These are phyloP conservation scores for Babjeviella inositovora DNA, from an alignment of 805 yeast species.

Conservation along the genomic window DNA sequence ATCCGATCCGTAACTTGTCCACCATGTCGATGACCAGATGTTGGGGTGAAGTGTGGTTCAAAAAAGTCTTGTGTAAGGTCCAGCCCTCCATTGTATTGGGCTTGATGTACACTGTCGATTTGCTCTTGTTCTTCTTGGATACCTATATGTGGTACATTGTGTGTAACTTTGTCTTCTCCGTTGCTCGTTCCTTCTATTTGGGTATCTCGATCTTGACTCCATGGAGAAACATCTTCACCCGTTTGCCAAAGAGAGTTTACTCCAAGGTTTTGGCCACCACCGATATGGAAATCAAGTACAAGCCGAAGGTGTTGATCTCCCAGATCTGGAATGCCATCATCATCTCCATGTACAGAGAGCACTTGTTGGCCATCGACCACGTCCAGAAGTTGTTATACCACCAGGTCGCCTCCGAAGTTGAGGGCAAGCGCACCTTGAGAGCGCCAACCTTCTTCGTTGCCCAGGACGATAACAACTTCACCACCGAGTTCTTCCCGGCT, in stretches of 20 bases:
- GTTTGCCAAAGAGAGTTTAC: slow-evolving; percentile 32
- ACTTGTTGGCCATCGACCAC: slow-evolving; percentile 31
- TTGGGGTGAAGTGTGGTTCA: slow-evolving; percentile 21
- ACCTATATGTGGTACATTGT: slow-evolving; percentile 43
- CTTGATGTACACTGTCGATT: slow-evolving; percentile 24
- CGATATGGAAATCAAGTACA: slow-evolving; percentile 11
- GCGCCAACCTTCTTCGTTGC: slow-evolving; percentile 28
- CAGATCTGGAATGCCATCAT: slow-evolving; percentile 40
- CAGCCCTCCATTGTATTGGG: slow-evolving; percentile 23
- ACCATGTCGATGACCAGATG: slow-evolving; percentile 25
- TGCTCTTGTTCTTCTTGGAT: slow-evolving; percentile 33
- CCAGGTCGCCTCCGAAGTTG: slow-evolving; percentile 95
- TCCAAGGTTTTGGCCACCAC: slow-evolving; percentile 23
- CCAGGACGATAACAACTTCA: slow-evolving; percentile 27
- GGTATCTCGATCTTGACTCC: slow-evolving; percentile 42
- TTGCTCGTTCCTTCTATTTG: slow-evolving; percentile 27
- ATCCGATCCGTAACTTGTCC: slow-evolving; percentile 30
- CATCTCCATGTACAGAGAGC: slow-evolving; percentile 38
- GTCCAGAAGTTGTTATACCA: slow-evolving; percentile 14
- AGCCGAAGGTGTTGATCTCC: slow-evolving; percentile 18
- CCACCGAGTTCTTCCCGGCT: slow-evolving; percentile 21
- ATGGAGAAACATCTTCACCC: slow-evolving; percentile 36
- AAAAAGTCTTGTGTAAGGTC: slow-evolving; percentile 20
- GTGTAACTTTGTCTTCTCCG: slow-evolving; percentile 35
- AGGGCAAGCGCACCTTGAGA: slow-evolving; percentile 17